Conservation (phyloP, 768 basidiomycete genomes). For the Mycena vulgaris region DNA sequence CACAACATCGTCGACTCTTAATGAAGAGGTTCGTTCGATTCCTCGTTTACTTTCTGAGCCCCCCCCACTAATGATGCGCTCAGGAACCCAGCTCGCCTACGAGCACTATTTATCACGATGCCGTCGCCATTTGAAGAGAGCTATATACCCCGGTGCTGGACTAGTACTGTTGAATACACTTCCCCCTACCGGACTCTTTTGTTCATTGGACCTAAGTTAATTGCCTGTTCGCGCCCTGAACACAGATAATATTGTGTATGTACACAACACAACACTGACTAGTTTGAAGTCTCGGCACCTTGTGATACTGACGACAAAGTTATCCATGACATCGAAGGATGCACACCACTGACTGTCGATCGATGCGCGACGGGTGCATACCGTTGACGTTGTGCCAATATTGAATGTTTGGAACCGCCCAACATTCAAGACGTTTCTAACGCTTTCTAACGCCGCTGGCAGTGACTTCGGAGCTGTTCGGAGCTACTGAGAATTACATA, state of each 20-base stretch:
- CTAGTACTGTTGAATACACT: constrained; percentile 15
- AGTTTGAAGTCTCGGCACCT: too few species aligned
- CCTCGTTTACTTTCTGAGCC: neutral
- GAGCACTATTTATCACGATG: constrained; percentile 34
- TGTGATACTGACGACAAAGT: too few species aligned
- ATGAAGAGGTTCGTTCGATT: constrained; percentile 4
- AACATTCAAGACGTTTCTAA: too few species aligned
- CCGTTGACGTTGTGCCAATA: too few species aligned
- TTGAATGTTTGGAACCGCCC: too few species aligned
- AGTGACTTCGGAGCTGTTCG: too few species aligned
- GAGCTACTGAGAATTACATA: too few species aligned
- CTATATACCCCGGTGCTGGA: constrained; percentile 14
- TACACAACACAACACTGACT: too few species aligned
- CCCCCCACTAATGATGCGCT: neutral
- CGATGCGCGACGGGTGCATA: too few species aligned
- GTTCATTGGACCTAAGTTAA: constrained; percentile 17
- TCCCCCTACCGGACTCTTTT: neutral
- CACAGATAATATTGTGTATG: constrained; percentile 17
- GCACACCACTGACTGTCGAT: too few species aligned
- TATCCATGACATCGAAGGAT: too few species aligned
- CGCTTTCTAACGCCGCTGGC: too few species aligned
- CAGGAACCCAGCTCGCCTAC: constrained; percentile 23
- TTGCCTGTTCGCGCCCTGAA: constrained; percentile 9
- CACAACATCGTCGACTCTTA: constrained; percentile 34
- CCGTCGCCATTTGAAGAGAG: constrained; percentile 31